A percentile compares a stretch with the other conserved stretches of the same genome.
Evolutionary conservation across 1,284 basidiomycete genomes (phyloP).

Genomic region (Cutaneotrichosporon sp.): DNA sequence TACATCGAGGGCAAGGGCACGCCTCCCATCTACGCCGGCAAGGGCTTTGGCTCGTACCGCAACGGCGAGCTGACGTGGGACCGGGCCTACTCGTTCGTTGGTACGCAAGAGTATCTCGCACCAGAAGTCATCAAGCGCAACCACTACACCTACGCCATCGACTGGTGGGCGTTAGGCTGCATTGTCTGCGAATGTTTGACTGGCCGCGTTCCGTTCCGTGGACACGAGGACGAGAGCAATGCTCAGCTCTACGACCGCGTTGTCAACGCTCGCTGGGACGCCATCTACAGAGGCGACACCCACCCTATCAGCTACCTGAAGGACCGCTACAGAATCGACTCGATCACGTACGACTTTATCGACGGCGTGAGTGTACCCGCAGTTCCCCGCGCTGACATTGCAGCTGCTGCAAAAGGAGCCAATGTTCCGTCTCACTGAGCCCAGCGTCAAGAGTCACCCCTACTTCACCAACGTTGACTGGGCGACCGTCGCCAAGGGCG

Average conservation of each 20-base stretch:
- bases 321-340: constrained; percentile 65
- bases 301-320: constrained; percentile 20
- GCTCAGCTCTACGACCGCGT: constrained; percentile 27
- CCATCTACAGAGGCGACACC: constrained; percentile 30
- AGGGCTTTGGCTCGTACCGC: constrained; percentile 28
- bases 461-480: constrained; percentile 87
- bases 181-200: constrained; percentile 88
- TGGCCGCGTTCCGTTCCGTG: constrained; percentile 42
- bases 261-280: constrained; percentile 42
- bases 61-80: constrained; percentile 29
- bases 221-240: constrained; percentile 26
- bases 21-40: constrained; percentile 22
- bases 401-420: constrained; percentile 91
- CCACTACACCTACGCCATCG: constrained; percentile 90
- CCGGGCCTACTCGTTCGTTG: constrained; percentile 36
- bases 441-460: constrained; percentile 79
- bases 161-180: constrained; percentile 97
- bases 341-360: constrained; percentile 91
- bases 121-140: constrained; percentile 90
- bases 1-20: constrained; percentile 28
- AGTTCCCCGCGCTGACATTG: constrained; percentile 18
- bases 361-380: constrained; percentile 60
- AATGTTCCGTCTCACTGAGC: constrained; percentile 83
- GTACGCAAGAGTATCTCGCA: constrained; percentile 84
- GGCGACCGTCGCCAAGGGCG: constrained; percentile 37